A percentile compares a stretch with the other conserved stretches of the same genome.
These are phyloP conservation scores for Neurospora africana DNA, from an alignment of 495 filamentous ascomycete species.

Conservation along the genomic window DNA sequence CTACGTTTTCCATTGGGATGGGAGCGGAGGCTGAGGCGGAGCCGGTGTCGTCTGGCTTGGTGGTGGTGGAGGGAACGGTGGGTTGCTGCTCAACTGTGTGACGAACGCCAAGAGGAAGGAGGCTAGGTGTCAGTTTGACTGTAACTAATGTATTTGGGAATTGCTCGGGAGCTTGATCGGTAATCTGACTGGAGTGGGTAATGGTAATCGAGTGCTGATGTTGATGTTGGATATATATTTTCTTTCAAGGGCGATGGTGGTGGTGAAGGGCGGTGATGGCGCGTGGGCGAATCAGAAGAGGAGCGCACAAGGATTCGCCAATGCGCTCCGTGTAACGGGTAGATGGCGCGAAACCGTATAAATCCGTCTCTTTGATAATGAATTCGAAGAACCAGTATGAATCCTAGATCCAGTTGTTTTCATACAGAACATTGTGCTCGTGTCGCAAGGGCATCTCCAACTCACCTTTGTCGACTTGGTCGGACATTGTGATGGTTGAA, in stretches of 20 bases:
- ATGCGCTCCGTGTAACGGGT: neutral
- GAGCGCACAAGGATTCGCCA: neutral
- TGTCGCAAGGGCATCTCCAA: neutral
- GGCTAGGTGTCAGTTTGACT: neutral
- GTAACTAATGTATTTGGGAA: neutral
- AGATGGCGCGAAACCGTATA: neutral
- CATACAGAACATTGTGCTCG: neutral
- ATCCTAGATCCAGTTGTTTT: neutral
- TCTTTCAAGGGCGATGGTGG: neutral
- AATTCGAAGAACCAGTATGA: neutral
- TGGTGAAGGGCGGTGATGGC: neutral
- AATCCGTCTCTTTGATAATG: neutral
- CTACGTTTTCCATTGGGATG: constrained; percentile 1
- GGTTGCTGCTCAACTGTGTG: neutral
- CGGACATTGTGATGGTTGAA: constrained; percentile 20
- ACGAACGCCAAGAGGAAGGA: neutral
- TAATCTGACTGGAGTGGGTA: neutral
- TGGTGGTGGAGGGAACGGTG: neutral
- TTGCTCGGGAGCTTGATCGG: neutral
- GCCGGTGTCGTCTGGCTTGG: constrained; percentile 1
- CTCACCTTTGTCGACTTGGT: constrained; percentile 34
- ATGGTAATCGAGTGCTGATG: neutral
- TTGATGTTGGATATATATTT: neutral
- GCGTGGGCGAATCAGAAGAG: neutral
- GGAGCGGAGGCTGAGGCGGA: neutral